Evolutionary conservation across 2,329 filamentous ascomycete species (phyloP), one percentile per base, ranked within the genome.

Genomic region (Aspergillus ruber): DNA sequence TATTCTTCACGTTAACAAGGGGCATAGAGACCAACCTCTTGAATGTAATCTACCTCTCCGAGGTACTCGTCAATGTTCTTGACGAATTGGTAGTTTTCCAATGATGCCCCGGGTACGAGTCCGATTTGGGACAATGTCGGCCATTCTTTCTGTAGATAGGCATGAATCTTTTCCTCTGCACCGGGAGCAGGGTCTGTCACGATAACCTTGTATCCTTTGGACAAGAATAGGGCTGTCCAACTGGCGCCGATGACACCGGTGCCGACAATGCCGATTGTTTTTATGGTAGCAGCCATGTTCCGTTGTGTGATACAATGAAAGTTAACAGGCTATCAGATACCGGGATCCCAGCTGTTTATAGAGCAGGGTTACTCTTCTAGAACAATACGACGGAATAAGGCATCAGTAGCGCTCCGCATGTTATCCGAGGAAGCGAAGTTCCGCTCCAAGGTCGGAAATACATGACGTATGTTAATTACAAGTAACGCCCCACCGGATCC

Each of bases 141-240:
- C 56, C 56, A 61, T 41, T 53, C 44, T 18, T 38, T 57, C 4
- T 55, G 15, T 13, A 64, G 46, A 33, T 62, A 57, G 6, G 43
- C 40, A 7, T 50, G 32, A 12, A 70, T 56, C 21, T 58, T 63
- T 32, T 54, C 52, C 45, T 68, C 60, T 2, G 70, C 63, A 17
- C 61, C 59, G 10, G 63, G 57, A 6, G 65, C 67, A 44, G 70
- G 68, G 47, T 74, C 70, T n/a, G 66, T 70, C 15, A 68, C 66
- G 4, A 69, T 56, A n/a, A 74, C 71, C 15, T 56, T 55, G n/a
- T 67, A 51, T 17, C 68, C 68, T 42, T 63, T 60, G 4, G 68
- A 59, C 0, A 71, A 59, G 43, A 71, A 72, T 0, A 72, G 57
- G 8, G 65, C 66, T 2, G 69, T 66, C 71, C 72, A 75, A 9